phyloP scores from a whole-genome alignment of 495 filamentous ascomycete genomes.

The Acidiella bohemica region DNA sequence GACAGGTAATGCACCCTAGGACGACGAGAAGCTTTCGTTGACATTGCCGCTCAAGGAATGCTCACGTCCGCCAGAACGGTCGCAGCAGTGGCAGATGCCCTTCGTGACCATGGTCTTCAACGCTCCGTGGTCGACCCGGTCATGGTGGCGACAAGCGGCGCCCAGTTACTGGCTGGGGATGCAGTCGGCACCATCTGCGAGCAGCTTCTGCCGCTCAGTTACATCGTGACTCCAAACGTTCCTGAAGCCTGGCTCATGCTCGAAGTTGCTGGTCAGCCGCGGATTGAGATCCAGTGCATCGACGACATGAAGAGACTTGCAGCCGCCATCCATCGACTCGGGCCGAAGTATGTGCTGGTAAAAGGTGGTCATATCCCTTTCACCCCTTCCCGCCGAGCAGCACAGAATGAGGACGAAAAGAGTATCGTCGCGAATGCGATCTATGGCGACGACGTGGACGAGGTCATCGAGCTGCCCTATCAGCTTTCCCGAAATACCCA shows the following conservation, averaged over 20 bases:
- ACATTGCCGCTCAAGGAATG: slow-evolving; percentile 86
- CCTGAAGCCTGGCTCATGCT: slow-evolving; percentile 74
- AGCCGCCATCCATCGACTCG: slow-evolving; percentile 47
- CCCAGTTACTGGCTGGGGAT: slow-evolving; percentile 54
- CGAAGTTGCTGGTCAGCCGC: slow-evolving; percentile 39
- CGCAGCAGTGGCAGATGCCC: slow-evolving; percentile 53
- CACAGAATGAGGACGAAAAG: slow-evolving; percentile 42
- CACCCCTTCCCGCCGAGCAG: slow-evolving; percentile 42
- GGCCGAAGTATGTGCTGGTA: slow-evolving; percentile 65
- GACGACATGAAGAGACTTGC: slow-evolving; percentile 56
- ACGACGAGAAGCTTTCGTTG: too few species aligned
- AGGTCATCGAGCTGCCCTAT: slow-evolving; percentile 54
- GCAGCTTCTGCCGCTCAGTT: slow-evolving; percentile 60
- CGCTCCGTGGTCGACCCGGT: slow-evolving; percentile 79
- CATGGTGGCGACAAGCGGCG: slow-evolving; percentile 82
- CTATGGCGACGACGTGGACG: slow-evolving; percentile 41
- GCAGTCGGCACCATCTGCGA: slow-evolving; percentile 53
- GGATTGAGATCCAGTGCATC: slow-evolving; percentile 38
- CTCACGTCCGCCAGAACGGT: slow-evolving; percentile 68
- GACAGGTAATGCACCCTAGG: slow-evolving; percentile 60
- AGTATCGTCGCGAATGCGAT: slow-evolving; percentile 63
- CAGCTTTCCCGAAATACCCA: slow-evolving; percentile 69
- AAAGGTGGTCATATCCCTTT: slow-evolving; percentile 92
- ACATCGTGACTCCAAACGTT: slow-evolving; percentile 79
- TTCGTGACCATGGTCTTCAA: slow-evolving; percentile 47